These are phyloP conservation scores for Austroboletus olivaceoglutinosus DNA, from an alignment of 1,284 basidiomycete species.

Conservation along the genomic window DNA sequence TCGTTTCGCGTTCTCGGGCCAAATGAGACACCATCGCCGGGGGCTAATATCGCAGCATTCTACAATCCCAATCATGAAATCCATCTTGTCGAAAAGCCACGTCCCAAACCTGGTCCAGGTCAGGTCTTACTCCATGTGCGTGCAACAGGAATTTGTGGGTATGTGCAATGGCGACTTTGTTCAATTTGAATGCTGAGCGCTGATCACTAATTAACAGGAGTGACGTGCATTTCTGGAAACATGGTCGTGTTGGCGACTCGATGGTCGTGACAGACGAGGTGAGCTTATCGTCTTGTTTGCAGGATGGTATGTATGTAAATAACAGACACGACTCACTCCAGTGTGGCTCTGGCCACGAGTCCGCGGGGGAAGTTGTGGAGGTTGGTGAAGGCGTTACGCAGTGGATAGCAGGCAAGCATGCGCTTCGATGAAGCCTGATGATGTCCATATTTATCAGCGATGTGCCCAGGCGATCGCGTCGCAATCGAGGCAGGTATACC, in stretches of 20 bases:
- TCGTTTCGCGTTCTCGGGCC: constrained; percentile 47
- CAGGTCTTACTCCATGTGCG: constrained; percentile 62
- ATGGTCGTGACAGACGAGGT: constrained; percentile 67
- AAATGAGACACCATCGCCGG: constrained; percentile 45
- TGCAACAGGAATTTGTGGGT: constrained; percentile 67
- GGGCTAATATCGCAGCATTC: constrained; percentile 57
- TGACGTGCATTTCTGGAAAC: constrained; percentile 67
- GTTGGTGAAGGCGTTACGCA: constrained; percentile 60
- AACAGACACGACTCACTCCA: constrained; percentile 17
- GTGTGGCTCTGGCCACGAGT: constrained; percentile 66
- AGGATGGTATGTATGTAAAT: background rate
- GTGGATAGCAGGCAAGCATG: constrained; percentile 50
- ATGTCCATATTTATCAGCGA: background rate
- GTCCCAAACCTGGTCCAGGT: constrained; percentile 53
- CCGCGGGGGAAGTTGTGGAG: constrained; percentile 60
- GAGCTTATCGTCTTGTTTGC: background rate
- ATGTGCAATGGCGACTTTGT: constrained; percentile 3
- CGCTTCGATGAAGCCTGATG: background rate
- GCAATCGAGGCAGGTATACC: constrained; percentile 65
- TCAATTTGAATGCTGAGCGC: background rate
- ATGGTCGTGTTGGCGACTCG: constrained; percentile 60
- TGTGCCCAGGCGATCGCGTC: constrained; percentile 52
- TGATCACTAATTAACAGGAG: constrained; percentile 37
- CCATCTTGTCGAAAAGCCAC: constrained; percentile 59
- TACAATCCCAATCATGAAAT: constrained; percentile 60